phyloP scores from a whole-genome alignment of 257 asterid species.

The Ballota nigra region DNA sequence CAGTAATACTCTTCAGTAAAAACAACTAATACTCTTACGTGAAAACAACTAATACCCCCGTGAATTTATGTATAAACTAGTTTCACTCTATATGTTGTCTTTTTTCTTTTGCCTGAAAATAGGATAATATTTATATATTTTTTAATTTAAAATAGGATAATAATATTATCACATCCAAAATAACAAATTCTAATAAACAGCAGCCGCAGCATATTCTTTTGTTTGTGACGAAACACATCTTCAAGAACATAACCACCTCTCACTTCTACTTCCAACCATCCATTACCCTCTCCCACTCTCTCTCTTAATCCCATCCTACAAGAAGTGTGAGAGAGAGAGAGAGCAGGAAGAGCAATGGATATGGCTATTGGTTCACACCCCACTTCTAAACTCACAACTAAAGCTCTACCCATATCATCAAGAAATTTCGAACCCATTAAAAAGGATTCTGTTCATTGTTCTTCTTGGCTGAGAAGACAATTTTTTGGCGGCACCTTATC shows the following conservation, averaged over 20 bases:
- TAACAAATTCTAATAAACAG: conserved; percentile 29
- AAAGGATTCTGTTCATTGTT: conserved; percentile 18
- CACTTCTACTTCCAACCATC: conserved; percentile 39
- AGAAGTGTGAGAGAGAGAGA: not conserved
- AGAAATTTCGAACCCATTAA: conserved; percentile 27
- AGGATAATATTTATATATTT: too few species aligned
- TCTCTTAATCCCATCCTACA: conserved; percentile 12
- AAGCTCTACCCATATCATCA: conserved; percentile 23
- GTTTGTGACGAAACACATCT: conserved; percentile 27
- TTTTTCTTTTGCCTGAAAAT: too few species aligned
- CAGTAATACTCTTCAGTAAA: too few species aligned
- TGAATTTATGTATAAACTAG: too few species aligned
- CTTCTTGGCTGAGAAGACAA: conserved; percentile 51
- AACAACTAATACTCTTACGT: too few species aligned
- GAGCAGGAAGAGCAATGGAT: conserved; percentile 51
- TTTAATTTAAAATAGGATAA: not conserved
- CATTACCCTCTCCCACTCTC: conserved; percentile 21
- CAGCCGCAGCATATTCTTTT: conserved; percentile 32
- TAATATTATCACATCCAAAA: not conserved
- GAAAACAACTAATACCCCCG: too few species aligned
- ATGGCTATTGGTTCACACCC: conserved; percentile 53
- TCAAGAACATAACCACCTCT: conserved; percentile 47
- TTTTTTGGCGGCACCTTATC: conserved; percentile 45
- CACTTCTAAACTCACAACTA: conserved; percentile 30
- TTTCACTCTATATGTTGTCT: too few species aligned